A percentile compares a stretch with the other conserved stretches of the same genome.
These are phyloP conservation scores for Mycena filopes DNA, from an alignment of 768 basidiomycete genomes.

Conservation along the genomic window DNA sequence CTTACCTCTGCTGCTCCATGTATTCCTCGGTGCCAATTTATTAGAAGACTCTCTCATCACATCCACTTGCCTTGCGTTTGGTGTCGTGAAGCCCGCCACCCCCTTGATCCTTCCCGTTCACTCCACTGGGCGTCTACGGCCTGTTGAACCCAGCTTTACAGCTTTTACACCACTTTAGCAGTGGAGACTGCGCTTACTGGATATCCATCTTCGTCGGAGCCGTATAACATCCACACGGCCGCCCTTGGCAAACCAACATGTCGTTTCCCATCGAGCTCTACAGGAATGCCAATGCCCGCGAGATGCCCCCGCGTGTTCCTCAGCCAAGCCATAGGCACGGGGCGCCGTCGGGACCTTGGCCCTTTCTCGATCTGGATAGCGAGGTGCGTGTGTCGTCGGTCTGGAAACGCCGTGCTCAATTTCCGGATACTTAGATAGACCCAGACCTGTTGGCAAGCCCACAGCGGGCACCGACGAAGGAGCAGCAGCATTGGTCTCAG, in stretches of 20 bases:
- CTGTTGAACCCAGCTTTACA: background rate
- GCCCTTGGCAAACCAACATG: slow-evolving; percentile 1
- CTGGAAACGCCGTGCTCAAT: background rate
- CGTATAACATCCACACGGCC: background rate
- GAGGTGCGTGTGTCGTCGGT: slow-evolving; percentile 23
- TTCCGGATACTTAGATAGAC: slow-evolving; percentile 33
- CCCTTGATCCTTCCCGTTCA: slow-evolving; percentile 10
- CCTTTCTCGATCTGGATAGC: slow-evolving; percentile 52
- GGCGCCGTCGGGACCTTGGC: slow-evolving; percentile 54
- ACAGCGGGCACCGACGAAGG: background rate
- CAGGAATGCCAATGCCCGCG: slow-evolving; percentile 17
- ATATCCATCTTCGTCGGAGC: slow-evolving; percentile 6
- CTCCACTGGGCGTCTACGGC: background rate
- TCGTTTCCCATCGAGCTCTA: slow-evolving; percentile 22
- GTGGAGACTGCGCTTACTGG: slow-evolving; percentile 11
- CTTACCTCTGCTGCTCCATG: no score
- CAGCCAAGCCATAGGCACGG: slow-evolving; percentile 46
- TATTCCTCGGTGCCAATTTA: no score
- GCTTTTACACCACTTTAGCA: slow-evolving; percentile 4
- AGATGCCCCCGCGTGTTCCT: slow-evolving; percentile 33
- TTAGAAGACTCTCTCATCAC: no score
- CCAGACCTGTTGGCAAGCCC: slow-evolving; percentile 29
- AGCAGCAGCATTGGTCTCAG: slow-evolving; percentile 23
- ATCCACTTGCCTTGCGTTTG: no score
- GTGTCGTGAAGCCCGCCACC: background rate